Evolutionary conservation across 176 grass and related monocot genomes (phyloP).

Genomic region (Lolium perenne): DNA sequence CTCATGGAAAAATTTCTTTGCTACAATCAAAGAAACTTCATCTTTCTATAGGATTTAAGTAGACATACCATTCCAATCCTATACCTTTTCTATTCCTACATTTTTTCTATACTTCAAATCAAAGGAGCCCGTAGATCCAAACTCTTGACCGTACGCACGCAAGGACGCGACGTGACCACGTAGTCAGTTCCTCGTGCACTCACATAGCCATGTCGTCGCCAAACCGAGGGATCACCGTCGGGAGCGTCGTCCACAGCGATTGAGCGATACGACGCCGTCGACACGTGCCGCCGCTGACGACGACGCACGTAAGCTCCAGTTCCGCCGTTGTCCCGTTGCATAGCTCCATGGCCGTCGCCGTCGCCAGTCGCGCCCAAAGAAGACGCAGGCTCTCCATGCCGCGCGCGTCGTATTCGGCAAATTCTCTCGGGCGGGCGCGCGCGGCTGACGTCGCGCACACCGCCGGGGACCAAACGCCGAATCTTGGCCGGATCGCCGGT

Average conservation of each 20-base stretch:
- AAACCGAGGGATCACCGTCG: background rate
- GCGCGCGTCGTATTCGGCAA: conserved; percentile 16
- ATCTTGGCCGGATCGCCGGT: conserved; percentile 10
- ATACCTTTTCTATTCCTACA: no score
- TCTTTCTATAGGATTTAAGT: no score
- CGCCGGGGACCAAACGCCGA: background rate
- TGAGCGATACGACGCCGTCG: background rate
- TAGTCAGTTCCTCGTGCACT: no score
- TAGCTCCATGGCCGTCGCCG: background rate
- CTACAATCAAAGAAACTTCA: no score
- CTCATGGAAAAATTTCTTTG: no score
- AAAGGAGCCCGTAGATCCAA: no score
- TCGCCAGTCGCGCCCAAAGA: background rate
- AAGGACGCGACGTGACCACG: no score
- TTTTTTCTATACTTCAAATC: no score
- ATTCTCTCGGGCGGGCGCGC: background rate
- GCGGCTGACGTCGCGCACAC: conserved; percentile 38
- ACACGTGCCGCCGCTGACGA: background rate
- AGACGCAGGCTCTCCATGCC: background rate
- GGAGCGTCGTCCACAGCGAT: background rate
- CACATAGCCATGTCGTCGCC: no score
- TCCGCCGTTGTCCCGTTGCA: background rate
- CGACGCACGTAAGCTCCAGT: background rate
- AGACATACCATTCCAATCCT: no score
- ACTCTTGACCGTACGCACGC: no score